These are phyloP conservation scores for Fusarium haematococcum DNA, from an alignment of 2,329 filamentous ascomycete genomes.

Conservation along the genomic window DNA sequence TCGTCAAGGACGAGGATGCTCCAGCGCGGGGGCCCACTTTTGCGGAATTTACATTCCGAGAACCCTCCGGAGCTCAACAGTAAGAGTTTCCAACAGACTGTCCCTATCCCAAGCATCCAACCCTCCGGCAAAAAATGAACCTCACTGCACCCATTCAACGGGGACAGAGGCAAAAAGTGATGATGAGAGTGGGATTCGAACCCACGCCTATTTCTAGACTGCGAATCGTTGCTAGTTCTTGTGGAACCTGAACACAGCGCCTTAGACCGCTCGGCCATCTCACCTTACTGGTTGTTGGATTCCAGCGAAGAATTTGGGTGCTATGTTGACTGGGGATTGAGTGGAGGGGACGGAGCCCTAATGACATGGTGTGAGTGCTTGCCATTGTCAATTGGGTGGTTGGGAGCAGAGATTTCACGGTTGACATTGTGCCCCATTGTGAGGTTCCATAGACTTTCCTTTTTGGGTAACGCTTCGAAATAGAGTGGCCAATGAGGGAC, in stretches of 20 bases:
- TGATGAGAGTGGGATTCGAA: slow-evolving; percentile 13
- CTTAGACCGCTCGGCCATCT: slow-evolving; percentile 17
- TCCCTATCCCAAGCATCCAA: neutral
- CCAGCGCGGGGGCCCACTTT: neutral
- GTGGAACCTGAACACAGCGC: slow-evolving; percentile 13
- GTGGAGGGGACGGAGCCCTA: neutral
- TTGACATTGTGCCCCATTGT: neutral
- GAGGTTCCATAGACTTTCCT: neutral
- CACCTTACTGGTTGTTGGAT: neutral
- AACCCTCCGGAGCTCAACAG: neutral
- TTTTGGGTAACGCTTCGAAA: neutral
- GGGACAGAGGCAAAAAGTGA: neutral
- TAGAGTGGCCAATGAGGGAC: neutral
- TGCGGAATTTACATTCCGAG: neutral
- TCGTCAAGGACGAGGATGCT: neutral
- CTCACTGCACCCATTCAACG: neutral
- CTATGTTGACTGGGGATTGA: neutral
- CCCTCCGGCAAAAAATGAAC: neutral
- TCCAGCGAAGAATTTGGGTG: neutral
- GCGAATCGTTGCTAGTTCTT: slow-evolving; percentile 10
- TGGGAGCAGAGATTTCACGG: neutral
- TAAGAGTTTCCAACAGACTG: neutral
- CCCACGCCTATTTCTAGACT: slow-evolving; percentile 11
- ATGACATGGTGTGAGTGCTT: neutral
- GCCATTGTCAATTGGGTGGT: neutral